phyloP scores from a whole-genome alignment of 164 flowering plant genomes.

The Akebia trifoliata region DNA sequence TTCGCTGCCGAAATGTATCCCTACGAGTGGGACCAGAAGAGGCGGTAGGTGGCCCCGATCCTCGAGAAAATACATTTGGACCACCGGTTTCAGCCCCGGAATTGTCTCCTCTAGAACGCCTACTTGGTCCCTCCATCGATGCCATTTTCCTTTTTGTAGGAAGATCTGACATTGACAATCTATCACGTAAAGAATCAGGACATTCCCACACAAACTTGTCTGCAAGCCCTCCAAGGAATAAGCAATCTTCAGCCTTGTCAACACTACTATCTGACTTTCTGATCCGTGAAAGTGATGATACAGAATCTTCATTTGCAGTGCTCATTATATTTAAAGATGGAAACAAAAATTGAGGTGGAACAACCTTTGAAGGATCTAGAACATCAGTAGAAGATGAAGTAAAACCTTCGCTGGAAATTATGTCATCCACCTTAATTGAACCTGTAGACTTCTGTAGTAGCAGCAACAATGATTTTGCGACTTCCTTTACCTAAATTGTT shows the following conservation, averaged over 20 bases:
- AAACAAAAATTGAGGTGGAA: conserved; percentile 21
- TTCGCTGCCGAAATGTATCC: conserved; percentile 87
- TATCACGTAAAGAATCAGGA: conserved; percentile 84
- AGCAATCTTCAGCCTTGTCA: conserved; percentile 37
- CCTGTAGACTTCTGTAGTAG: conserved; percentile 49
- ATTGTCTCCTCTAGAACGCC: conserved; percentile 73
- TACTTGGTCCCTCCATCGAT: conserved; percentile 54
- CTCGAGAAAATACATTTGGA: conserved; percentile 52
- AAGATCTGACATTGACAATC: conserved; percentile 43
- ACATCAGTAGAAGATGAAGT: conserved; percentile 18
- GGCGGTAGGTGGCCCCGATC: conserved; percentile 36
- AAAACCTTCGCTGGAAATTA: conserved; percentile 17
- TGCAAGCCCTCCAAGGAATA: conserved; percentile 41
- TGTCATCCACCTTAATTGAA: conserved; percentile 33
- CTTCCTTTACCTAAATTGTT: conserved; percentile 45
- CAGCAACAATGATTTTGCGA: conserved; percentile 37
- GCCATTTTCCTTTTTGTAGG: conserved; percentile 62
- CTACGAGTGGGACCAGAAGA: conserved; percentile 71
- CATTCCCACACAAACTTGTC: conserved; percentile 87
- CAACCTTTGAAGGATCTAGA: conserved; percentile 28
- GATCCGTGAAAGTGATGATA: conserved; percentile 10
- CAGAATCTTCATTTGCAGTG: conserved; percentile 15
- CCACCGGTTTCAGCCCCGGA: conserved; percentile 38
- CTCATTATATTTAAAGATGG: conserved; percentile 17
- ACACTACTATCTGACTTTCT: conserved; percentile 25